Evolutionary conservation across 306 rosid genomes (phyloP).

Genomic region (Abrus pulchellus): DNA sequence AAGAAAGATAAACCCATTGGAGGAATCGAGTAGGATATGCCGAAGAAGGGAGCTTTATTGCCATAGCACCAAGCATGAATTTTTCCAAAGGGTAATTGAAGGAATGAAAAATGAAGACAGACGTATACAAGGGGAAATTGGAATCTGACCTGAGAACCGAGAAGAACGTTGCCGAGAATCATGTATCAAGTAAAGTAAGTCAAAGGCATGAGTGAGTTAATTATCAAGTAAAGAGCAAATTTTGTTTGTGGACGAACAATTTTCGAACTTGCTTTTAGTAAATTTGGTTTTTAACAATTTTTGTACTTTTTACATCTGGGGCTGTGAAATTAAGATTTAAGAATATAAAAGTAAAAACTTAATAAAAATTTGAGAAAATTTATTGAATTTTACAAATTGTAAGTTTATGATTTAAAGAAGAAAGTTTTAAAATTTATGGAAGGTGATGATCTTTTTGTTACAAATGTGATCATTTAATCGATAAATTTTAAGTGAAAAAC

Average conservation of each 20-base stretch:
- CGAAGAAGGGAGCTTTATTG: slow-evolving; percentile 68
- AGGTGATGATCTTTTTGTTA: too few species aligned
- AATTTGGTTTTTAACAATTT: too few species aligned
- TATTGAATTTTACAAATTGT: too few species aligned
- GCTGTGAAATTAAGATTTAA: too few species aligned
- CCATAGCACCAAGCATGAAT: slow-evolving; percentile 61
- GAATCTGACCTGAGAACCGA: slow-evolving; percentile 63
- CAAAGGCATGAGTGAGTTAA: background rate
- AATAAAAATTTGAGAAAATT: too few species aligned
- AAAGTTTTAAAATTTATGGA: too few species aligned
- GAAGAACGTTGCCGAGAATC: slow-evolving; percentile 16
- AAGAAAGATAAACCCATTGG: slow-evolving; percentile 65
- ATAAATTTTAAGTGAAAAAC: too few species aligned
- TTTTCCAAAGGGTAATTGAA: slow-evolving; percentile 15
- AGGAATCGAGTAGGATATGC: slow-evolving; percentile 60
- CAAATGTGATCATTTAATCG: too few species aligned
- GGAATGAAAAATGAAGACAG: slow-evolving; percentile 37
- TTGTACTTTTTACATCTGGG: too few species aligned
- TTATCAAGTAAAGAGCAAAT: background rate
- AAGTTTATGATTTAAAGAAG: too few species aligned
- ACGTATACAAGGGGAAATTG: background rate
- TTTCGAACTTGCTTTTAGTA: too few species aligned
- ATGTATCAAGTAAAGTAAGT: background rate
- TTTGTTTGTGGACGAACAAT: background rate
- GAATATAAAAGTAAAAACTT: too few species aligned